A percentile compares a stretch with the other conserved stretches of the same genome.
Conservation (phyloP, 202 grass and related monocot genomes). For the Eragrostis tef region DNA sequence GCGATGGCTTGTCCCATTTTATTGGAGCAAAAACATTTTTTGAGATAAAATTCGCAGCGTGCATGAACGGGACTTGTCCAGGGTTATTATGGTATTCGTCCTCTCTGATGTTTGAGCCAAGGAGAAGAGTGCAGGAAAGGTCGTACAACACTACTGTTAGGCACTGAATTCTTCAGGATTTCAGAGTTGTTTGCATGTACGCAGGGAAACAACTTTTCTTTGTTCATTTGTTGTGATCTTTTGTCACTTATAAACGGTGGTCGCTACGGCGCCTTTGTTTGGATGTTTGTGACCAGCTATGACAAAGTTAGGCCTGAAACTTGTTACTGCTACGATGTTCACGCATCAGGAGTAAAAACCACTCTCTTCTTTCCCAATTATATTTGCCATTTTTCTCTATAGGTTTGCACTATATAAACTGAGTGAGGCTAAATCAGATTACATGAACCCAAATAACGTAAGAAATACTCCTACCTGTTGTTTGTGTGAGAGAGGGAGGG, state of each 20-base stretch:
- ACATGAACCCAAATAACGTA: not conserved
- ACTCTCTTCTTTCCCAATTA: no score
- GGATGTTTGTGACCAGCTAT: conserved; percentile 2
- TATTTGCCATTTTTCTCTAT: no score
- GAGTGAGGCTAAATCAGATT: no score
- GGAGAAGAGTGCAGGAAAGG: not conserved
- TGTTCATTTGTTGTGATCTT: conserved; percentile 8
- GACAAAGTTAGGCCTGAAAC: conserved; percentile 13
- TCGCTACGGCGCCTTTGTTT: not conserved
- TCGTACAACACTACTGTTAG: not conserved
- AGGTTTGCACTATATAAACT: no score
- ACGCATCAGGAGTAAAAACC: not conserved
- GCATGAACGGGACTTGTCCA: not conserved
- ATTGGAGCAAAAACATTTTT: not conserved
- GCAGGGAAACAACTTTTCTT: not conserved
- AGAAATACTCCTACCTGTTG: not conserved
- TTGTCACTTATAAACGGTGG: not conserved
- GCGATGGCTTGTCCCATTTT: not conserved
- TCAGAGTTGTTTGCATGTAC: not conserved
- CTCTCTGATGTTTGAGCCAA: not conserved
- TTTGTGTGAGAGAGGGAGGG: not conserved
- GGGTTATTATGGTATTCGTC: not conserved
- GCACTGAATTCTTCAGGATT: conserved; percentile 11
- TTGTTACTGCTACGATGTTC: conserved; percentile 1
- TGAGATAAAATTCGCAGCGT: not conserved